Evolutionary conservation across 1,284 basidiomycete genomes (phyloP).

Genomic region (Xerocomus alliaceus): DNA sequence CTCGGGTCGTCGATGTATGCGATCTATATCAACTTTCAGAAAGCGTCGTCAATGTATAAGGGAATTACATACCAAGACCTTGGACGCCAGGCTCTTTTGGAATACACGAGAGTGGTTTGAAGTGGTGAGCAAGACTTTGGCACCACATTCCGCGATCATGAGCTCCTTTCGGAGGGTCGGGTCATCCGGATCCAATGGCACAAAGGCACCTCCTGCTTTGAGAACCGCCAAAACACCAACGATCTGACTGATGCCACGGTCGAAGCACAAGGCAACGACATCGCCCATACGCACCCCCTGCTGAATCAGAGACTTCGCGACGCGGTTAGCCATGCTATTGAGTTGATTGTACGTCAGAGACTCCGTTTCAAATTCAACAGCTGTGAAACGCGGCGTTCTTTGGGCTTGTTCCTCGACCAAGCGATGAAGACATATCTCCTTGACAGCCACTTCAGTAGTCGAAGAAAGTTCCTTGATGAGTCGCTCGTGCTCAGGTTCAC

Average conservation of each 20-base stretch:
- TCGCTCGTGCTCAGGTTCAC: conserved; percentile 29
- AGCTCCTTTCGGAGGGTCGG: conserved; percentile 40
- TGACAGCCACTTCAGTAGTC: conserved; percentile 9
- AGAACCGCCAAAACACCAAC: conserved; percentile 41
- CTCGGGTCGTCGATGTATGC: conserved; percentile 35
- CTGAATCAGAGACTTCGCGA: conserved; percentile 34
- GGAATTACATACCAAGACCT: conserved; percentile 27
- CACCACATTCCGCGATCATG: conserved; percentile 37
- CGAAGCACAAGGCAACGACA: conserved; percentile 39
- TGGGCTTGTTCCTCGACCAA: conserved; percentile 34
- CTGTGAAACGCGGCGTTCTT: conserved; percentile 28
- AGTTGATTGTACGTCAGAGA: conserved; percentile 36
- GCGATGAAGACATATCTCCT: conserved; percentile 32
- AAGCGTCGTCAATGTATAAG: not conserved
- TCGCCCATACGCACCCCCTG: conserved; percentile 34
- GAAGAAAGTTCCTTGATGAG: conserved; percentile 38
- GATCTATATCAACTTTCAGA: conserved; percentile 23
- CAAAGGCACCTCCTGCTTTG: conserved; percentile 42
- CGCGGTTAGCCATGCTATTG: conserved; percentile 33
- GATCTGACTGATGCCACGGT: conserved; percentile 38
- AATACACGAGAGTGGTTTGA: conserved; percentile 31
- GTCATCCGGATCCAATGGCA: conserved; percentile 42
- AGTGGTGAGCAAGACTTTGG: conserved; percentile 36
- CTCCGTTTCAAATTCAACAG: conserved; percentile 37
- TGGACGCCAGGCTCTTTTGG: conserved; percentile 30